Conservation (phyloP, 345 rosid species). For the Lumnitzera littorea region DNA sequence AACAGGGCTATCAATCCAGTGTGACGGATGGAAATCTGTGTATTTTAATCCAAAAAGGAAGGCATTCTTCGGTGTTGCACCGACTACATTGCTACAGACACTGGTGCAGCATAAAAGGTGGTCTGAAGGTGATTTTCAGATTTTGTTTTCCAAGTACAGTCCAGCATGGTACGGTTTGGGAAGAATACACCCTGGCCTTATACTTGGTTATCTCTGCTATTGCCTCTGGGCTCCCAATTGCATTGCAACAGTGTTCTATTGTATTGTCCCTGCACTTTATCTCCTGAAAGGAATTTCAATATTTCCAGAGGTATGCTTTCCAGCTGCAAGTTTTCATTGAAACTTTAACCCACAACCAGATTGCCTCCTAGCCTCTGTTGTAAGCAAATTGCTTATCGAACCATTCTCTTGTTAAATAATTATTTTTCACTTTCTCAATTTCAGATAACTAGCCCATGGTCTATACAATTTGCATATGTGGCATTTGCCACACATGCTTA, state of each 20-base stretch:
- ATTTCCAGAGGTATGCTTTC: conserved; percentile 51
- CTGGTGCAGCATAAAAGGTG: conserved; percentile 76
- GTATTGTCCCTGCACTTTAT: conserved; percentile 49
- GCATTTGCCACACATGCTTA: conserved; percentile 18
- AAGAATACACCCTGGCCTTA: conserved; percentile 44
- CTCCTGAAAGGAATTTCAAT: conserved; percentile 53
- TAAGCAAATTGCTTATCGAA: not conserved
- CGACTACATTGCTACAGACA: conserved; percentile 47
- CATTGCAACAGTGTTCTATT: conserved; percentile 39
- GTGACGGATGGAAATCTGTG: conserved; percentile 71
- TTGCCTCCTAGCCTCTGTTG: not conserved
- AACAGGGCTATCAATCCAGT: conserved; percentile 64
- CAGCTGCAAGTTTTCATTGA: not conserved
- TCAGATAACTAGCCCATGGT: conserved; percentile 57
- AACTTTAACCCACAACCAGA: not conserved
- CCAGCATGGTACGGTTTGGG: conserved; percentile 50
- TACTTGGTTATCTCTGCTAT: conserved; percentile 34
- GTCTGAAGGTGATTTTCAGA: conserved; percentile 71
- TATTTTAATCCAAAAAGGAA: conserved; percentile 44
- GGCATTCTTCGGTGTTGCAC: conserved; percentile 56
- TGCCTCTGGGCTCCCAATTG: conserved; percentile 55
- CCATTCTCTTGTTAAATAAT: not conserved
- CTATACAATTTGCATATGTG: conserved; percentile 48
- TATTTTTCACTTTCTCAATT: not conserved
- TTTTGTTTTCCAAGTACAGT: conserved; percentile 48